phyloP scores from a whole-genome alignment of 2,329 filamentous ascomycete genomes.

The Pezicula carpinea region DNA sequence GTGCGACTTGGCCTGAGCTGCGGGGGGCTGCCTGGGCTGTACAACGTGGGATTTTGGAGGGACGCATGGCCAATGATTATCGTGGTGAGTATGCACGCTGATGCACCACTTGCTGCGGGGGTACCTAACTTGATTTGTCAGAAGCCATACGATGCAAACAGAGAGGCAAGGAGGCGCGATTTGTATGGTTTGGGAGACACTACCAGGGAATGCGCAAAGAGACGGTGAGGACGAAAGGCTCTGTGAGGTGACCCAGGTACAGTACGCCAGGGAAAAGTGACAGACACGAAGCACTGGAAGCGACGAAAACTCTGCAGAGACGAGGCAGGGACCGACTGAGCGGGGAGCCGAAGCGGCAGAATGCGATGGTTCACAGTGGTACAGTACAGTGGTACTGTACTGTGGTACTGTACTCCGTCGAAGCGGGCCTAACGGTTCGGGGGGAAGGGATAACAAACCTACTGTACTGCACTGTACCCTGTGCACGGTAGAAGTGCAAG shows the following conservation, averaged over 20 bases:
- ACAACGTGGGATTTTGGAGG: not conserved
- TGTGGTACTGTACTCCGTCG: not conserved
- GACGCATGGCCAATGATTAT: not conserved
- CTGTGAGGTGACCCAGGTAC: not conserved
- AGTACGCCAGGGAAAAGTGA: not conserved
- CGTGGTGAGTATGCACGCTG: not conserved
- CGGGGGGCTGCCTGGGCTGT: too few relatives aligned
- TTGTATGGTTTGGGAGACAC: not conserved
- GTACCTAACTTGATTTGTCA: not conserved
- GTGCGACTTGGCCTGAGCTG: not conserved
- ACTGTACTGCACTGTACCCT: not conserved
- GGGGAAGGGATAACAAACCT: not conserved
- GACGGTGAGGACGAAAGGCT: not conserved
- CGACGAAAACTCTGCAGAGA: constrained; percentile 1
- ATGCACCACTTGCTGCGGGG: not conserved
- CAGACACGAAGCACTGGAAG: not conserved
- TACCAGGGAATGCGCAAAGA: not conserved
- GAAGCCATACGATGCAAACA: not conserved
- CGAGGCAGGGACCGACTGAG: not conserved
- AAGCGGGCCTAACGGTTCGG: not conserved
- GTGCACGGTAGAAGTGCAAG: too few relatives aligned
- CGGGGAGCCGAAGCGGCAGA: not conserved
- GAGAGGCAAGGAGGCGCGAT: not conserved
- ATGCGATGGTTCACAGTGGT: not conserved
- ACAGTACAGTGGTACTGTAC: not conserved